phyloP scores from a whole-genome alignment of 1,284 basidiomycete genomes.

The Lentinula novae-zelandiae region DNA sequence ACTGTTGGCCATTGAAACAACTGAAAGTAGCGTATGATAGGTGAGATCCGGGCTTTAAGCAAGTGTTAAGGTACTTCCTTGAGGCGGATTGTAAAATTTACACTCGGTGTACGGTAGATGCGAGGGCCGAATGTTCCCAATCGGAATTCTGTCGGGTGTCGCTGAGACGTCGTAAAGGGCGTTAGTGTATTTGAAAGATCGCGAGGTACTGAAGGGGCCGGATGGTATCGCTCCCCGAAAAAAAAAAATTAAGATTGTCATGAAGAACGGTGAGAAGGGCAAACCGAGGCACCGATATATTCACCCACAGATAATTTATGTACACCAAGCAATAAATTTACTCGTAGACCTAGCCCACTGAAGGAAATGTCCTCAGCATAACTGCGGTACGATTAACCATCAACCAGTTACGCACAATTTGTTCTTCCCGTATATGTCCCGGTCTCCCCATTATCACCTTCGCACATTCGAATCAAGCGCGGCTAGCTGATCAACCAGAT shows the following conservation, averaged over 20 bases:
- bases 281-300: neutral
- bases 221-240: neutral
- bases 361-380: neutral
- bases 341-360: neutral
- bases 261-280: neutral
- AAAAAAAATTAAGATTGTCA: neutral
- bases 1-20: neutral
- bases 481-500: conserved; percentile 75
- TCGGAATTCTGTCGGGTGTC: neutral
- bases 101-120: neutral
- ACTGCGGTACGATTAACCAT: neutral
- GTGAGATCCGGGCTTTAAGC: neutral
- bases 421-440: neutral
- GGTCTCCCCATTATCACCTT: neutral
- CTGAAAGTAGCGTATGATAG: neutral
- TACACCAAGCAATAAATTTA: neutral
- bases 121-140: neutral
- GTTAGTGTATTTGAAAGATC: neutral
- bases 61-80: neutral
- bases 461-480: conserved; percentile 43
- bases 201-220: neutral
- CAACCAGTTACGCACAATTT: neutral
- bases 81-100: neutral
- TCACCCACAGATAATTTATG: neutral
- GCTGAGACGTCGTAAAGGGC: neutral